Percentiles rank a stretch among this genome's conserved stretches.
Conservation (phyloP, 148 eudicot species). For the Camellia granthamiana region DNA sequence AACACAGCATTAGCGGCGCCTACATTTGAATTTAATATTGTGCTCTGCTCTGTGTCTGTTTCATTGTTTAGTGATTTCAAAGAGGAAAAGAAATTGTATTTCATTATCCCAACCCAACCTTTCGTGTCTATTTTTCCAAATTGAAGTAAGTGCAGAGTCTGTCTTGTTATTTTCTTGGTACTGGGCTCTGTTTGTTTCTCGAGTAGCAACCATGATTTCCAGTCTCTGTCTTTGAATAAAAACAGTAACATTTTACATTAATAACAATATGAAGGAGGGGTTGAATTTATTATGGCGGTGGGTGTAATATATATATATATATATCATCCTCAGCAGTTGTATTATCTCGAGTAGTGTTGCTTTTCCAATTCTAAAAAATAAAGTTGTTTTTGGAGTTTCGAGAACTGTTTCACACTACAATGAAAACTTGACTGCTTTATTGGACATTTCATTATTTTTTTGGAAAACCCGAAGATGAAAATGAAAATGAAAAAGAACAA, state of each 20-base stretch:
- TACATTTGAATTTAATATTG: neutral
- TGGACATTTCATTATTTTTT: too few relatives aligned
- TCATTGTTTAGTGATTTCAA: neutral
- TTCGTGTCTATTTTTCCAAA: neutral
- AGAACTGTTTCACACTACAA: too few relatives aligned
- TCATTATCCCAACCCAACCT: neutral
- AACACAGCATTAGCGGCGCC: too few relatives aligned
- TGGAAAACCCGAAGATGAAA: too few relatives aligned
- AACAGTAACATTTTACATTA: neutral
- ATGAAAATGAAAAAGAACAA: too few relatives aligned
- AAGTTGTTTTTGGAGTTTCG: too few relatives aligned
- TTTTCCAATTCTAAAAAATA: neutral
- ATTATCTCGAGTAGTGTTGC: neutral
- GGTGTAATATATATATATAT: neutral
- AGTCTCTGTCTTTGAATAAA: neutral
- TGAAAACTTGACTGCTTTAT: too few relatives aligned
- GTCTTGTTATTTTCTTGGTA: too few relatives aligned
- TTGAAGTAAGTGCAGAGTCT: neutral
- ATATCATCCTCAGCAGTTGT: neutral
- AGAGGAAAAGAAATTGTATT: neutral
- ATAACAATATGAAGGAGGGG: conserved; percentile 12
- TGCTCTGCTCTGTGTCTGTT: neutral
- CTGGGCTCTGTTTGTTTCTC: neutral
- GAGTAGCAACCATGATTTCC: neutral
- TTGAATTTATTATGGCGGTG: neutral